A percentile compares a stretch with the other conserved stretches of the same genome.
These are phyloP conservation scores for Lepidium aucheri DNA, from an alignment of 345 rosid genomes.

Conservation along the genomic window DNA sequence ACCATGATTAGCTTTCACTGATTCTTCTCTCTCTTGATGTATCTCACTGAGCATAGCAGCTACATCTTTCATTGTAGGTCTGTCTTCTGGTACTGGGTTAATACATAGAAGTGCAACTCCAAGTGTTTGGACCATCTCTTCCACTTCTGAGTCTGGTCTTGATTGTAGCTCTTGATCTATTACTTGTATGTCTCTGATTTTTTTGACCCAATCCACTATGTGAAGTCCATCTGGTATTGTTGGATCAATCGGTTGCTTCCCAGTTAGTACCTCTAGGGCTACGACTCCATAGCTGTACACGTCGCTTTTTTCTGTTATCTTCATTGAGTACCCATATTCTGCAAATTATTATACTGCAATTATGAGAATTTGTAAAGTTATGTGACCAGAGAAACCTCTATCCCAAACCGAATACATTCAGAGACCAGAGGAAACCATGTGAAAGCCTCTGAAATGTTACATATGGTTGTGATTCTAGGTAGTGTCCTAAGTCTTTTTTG, in stretches of 20 bases:
- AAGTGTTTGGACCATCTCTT: slow-evolving; percentile 58
- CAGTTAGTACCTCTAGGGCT: slow-evolving; percentile 67
- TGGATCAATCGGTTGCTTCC: slow-evolving; percentile 88
- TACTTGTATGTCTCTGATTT: slow-evolving; percentile 38
- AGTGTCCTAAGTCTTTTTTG: no score
- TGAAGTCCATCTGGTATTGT: slow-evolving; percentile 68
- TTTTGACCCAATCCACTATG: slow-evolving; percentile 71
- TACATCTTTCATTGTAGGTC: slow-evolving; percentile 72
- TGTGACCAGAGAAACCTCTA: no score
- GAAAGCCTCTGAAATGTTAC: no score
- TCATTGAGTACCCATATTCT: slow-evolving; percentile 96
- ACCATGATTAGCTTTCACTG: slow-evolving; percentile 26
- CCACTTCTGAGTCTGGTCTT: slow-evolving; percentile 45
- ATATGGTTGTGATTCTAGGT: no score
- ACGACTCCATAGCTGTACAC: slow-evolving; percentile 92
- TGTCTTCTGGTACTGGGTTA: slow-evolving; percentile 45
- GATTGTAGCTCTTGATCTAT: slow-evolving; percentile 34
- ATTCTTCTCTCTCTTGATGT: slow-evolving; percentile 52
- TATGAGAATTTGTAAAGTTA: no score
- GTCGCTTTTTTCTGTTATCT: slow-evolving; percentile 93
- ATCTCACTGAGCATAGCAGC: slow-evolving; percentile 63
- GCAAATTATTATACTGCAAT: slow-evolving; percentile 16
- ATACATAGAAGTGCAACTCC: slow-evolving; percentile 70
- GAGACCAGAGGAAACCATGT: no score
- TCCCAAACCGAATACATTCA: no score